These are phyloP conservation scores for Phytophthora lateralis DNA, from an alignment of 352 stramenopile genomes.

Conservation along the genomic window DNA sequence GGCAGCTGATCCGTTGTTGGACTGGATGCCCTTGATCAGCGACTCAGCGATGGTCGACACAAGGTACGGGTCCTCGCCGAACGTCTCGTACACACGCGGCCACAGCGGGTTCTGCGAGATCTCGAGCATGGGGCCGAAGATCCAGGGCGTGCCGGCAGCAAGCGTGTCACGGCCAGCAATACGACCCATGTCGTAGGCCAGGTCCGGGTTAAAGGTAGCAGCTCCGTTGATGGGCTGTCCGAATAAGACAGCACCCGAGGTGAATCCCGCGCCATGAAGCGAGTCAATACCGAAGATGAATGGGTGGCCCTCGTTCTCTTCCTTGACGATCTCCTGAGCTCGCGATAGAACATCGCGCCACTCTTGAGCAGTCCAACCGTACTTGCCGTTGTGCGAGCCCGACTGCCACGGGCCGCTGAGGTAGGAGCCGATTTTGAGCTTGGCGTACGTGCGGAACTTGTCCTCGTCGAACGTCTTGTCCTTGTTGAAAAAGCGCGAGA, in stretches of 20 bases:
- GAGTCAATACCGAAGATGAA: conserved; percentile 91
- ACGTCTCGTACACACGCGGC: conserved; percentile 91
- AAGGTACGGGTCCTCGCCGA: conserved; percentile 89
- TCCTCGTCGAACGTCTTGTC: conserved; percentile 63
- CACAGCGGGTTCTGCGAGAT: conserved; percentile 88
- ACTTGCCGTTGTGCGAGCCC: conserved; percentile 34
- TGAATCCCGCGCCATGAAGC: conserved; percentile 88
- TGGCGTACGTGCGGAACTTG: conserved; percentile 64
- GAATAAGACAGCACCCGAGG: conserved; percentile 78
- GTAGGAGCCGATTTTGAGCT: conserved; percentile 86
- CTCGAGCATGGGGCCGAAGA: conserved; percentile 88
- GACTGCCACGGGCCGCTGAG: conserved; percentile 69
- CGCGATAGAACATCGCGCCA: conserved; percentile 68
- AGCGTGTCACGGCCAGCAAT: conserved; percentile 83
- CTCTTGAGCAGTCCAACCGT: conserved; percentile 61
- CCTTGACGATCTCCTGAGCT: conserved; percentile 77
- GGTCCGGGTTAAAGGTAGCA: conserved; percentile 83
- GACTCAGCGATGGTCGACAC: conserved; percentile 70
- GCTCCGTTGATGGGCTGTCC: conserved; percentile 89
- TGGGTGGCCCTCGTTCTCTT: conserved; percentile 62
- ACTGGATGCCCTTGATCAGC: conserved; percentile 82
- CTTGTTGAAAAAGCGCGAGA: conserved; percentile 69
- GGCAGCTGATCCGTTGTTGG: conserved; percentile 58
- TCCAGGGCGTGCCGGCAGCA: conserved; percentile 87
- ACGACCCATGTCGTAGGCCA: conserved; percentile 69